Base-by-base conservation (phyloP, 306 rosid species). In the Vachellia pachyceras region DNA sequence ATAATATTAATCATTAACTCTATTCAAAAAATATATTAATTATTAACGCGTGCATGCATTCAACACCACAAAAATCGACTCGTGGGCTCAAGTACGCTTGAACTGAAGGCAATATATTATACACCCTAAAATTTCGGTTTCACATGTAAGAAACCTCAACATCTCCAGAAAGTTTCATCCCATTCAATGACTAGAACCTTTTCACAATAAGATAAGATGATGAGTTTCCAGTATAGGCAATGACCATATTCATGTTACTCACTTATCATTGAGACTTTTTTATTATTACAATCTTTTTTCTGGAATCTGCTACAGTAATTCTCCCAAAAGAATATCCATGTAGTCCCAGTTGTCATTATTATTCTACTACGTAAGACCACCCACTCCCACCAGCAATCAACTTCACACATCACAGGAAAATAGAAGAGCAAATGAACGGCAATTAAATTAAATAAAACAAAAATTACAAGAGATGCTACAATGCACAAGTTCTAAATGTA, bases 401-500 rank as follows among this genome's bases (percentile, higher is more conserved):
- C 77, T 77, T 82, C 75, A 76, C 35, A 73, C 45, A 78, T 68
- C 75, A 57, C 69, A 9, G 61, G 61, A 81, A 58, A 72, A 78
- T 68, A 57, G 3, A 10, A 12, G 49, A 81, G 80, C 47, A 18
- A 33, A 49, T 70, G 50, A 68, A 72, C 9, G 45, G 45, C 63
- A 47, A 47, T 29, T 55, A 55, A 25, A 47, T 29, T 72, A 33
- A 23, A 70, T 69, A 33, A 15, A 52, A 17, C 61, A 72, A 49
- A 80, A 73, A 69, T 68, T 58, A 69, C 50, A 82, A 25, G 79
- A 81, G 83, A 82, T 41, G 82, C 84, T 82, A 86, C 84, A 71
- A 80, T 77, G 85, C 84, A 80, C 87, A 78, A 66, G 84, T 84
- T 79, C 86, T 80, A 86, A 81, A 86, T 52, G 82, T 83, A 84